phyloP scores from a whole-genome alignment of 345 rosid genomes.

The Populus euphratica region DNA sequence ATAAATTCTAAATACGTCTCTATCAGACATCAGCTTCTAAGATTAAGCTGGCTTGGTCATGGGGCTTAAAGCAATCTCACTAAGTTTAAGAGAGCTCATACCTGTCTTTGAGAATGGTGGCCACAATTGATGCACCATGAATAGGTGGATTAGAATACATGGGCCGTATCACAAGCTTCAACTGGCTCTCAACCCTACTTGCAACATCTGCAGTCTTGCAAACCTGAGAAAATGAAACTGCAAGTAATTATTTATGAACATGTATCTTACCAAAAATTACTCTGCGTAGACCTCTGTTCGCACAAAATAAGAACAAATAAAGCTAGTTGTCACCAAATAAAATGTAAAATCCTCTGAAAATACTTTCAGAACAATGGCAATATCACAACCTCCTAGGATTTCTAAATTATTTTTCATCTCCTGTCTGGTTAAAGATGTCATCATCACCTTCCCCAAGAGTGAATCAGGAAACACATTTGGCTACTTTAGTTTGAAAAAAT shows the following conservation, averaged over 20 bases:
- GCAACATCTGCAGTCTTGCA: slow-evolving; percentile 48
- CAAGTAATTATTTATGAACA: not conserved
- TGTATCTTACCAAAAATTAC: too few relatives aligned
- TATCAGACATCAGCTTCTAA: not conserved
- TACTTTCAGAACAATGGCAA: too few relatives aligned
- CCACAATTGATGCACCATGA: slow-evolving; percentile 56
- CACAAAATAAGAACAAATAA: not conserved
- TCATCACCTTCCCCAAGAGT: too few relatives aligned
- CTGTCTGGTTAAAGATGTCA: too few relatives aligned
- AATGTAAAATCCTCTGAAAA: not conserved
- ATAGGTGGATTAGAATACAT: slow-evolving; percentile 59
- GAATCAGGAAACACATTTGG: too few relatives aligned
- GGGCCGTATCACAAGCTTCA: slow-evolving; percentile 53
- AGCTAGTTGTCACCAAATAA: not conserved
- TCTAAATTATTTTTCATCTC: too few relatives aligned
- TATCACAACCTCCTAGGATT: too few relatives aligned
- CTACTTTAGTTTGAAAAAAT: too few relatives aligned
- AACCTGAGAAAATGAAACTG: slow-evolving; percentile 28
- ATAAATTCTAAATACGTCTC: not conserved
- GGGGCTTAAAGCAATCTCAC: not conserved
- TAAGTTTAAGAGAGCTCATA: slow-evolving; percentile 1
- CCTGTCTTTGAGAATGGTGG: slow-evolving; percentile 31
- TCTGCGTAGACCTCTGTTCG: not conserved
- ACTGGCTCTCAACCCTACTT: slow-evolving; percentile 45
- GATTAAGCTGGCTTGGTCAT: not conserved